Evolutionary conservation across 2,329 filamentous ascomycete species (phyloP), one percentile per base, ranked within the genome.

Genomic region (Aspergillus costaricaensis): DNA sequence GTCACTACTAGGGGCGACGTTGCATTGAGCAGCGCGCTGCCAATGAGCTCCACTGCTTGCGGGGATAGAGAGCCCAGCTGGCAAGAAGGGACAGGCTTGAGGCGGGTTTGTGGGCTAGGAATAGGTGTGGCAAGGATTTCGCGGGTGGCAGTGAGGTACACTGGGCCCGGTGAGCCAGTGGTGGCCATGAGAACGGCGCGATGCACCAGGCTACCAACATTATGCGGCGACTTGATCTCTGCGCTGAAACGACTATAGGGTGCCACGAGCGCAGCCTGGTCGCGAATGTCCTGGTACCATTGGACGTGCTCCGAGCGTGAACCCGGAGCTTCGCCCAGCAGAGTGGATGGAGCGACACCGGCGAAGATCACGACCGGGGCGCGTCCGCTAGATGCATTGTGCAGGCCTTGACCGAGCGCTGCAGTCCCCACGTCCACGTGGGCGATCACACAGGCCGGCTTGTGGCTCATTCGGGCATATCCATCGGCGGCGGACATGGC

Each of bases 201-300:
- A 71, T 91, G 91, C 58, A 96, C 89, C 79, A 95, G 87, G 76
- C 94, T 91, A 80, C 95, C 94, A 63, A 95, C 86, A 69, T 95
- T 96, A 67, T 84, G 83, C 9, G 90, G 91, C 4, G 88, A 89
- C 79, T 92, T 92, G 75, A 96, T 88, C 79, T 96, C 91, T 3
- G 82, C 91, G 0, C 87, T 81, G 70, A 93, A 96, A 19, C 91
- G 84, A 75, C 92, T 95, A 76, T 96, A 96, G 77, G 95, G 92
- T 0, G 85, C 80, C 1, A 96, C 80, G 64, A 96, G 91, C 62
- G 86, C 83, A 69, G 88, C 89, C 73, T 93, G 91, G 69, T 93
- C 89, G 0, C 88, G 90, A 5, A 91, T 87, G 73, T 93, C 89
- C 70, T 93, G 90, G 23, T 92, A 86, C 89, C 90, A 93, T 72